Conservation (phyloP, 2,329 filamentous ascomycete genomes). For the Neofusicoccum kwambonambiense region DNA sequence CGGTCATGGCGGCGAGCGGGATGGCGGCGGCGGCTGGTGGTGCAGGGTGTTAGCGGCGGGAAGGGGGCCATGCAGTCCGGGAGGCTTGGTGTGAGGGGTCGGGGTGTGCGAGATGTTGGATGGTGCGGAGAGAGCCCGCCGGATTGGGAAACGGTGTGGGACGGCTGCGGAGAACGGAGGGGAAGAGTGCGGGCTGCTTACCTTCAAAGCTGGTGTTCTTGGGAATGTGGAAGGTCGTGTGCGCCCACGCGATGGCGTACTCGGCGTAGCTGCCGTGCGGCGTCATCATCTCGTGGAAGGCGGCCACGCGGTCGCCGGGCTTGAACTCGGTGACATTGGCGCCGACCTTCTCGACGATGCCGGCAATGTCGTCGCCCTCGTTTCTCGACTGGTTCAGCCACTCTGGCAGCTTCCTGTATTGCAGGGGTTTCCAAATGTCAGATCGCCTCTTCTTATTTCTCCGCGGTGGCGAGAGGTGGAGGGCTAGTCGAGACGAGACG, state of each 20-base stretch:
- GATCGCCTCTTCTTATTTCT: neutral
- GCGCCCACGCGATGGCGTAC: constrained; percentile 42
- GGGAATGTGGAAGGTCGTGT: constrained; percentile 47
- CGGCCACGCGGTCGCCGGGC: constrained; percentile 24
- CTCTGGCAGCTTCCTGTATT: neutral
- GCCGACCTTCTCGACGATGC: constrained; percentile 24
- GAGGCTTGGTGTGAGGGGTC: neutral
- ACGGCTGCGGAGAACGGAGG: neutral
- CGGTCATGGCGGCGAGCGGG: constrained; percentile 54
- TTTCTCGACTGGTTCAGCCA: constrained; percentile 10
- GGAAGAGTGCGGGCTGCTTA: neutral
- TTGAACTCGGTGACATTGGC: constrained; percentile 22
- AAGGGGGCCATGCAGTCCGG: neutral
- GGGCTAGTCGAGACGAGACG: neutral
- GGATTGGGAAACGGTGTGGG: neutral
- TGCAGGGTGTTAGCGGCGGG: constrained; percentile 17
- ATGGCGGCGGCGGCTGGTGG: constrained; percentile 53
- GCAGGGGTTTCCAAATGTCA: neutral
- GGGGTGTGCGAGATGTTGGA: no score
- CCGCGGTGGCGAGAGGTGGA: neutral
- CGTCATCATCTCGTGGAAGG: constrained; percentile 38
- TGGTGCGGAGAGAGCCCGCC: neutral
- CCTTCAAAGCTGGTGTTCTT: constrained; percentile 35
- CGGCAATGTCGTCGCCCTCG: constrained; percentile 23
- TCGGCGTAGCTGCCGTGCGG: constrained; percentile 42